phyloP scores from a whole-genome alignment of 73 alveolate genomes.

The Paraurostyla sp. region DNA sequence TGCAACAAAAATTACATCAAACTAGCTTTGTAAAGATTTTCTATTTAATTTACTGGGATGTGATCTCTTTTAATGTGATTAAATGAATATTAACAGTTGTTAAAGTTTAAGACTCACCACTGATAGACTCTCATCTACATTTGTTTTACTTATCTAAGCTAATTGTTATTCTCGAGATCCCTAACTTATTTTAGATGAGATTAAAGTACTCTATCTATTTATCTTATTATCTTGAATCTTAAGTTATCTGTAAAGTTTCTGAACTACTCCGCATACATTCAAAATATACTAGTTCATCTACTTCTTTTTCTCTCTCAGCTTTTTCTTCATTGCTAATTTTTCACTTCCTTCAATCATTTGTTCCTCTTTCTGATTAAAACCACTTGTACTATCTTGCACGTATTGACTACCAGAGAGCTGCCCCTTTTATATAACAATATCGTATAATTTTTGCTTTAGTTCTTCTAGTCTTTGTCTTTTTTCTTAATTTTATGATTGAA shows the following conservation, averaged over 20 bases:
- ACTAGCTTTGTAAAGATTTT: neutral
- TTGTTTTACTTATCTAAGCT: neutral
- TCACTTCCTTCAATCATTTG: neutral
- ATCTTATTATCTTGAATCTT: neutral
- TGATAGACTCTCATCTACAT: conserved; percentile 36
- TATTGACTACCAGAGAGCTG: too few species aligned
- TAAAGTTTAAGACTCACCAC: conserved; percentile 21
- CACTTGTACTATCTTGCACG: too few species aligned
- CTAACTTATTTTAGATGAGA: neutral
- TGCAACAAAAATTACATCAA: conserved; percentile 7
- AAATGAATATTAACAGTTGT: neutral
- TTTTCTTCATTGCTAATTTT: neutral
- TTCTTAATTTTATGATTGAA: neutral
- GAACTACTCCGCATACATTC: conserved; percentile 30
- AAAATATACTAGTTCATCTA: neutral
- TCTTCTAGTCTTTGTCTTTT: neutral
- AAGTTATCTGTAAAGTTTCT: neutral
- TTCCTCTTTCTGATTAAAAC: neutral
- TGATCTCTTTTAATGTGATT: neutral
- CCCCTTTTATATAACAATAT: neutral
- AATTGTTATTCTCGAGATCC: neutral
- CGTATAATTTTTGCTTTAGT: neutral
- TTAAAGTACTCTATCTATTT: neutral
- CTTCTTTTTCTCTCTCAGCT: neutral
- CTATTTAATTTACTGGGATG: neutral